Percentiles rank a stretch among this genome's conserved stretches.
Evolutionary conservation across 768 basidiomycete species (phyloP).

Genomic region (Suillus plorans): DNA sequence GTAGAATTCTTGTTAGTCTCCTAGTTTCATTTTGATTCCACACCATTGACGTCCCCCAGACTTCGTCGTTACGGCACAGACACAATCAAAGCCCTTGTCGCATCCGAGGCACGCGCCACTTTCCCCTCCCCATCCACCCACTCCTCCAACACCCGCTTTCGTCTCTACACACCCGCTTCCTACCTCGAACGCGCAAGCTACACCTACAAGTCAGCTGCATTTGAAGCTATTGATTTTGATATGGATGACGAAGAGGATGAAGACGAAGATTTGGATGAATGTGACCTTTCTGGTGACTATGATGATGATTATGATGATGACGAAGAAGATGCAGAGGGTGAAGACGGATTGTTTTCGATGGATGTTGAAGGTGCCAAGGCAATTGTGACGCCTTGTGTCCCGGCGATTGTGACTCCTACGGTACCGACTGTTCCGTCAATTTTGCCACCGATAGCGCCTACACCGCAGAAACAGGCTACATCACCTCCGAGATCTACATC

Average conservation of each 20-base stretch:
- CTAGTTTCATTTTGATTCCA: slow-evolving; percentile 9
- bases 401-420: neutral
- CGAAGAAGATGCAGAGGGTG: slow-evolving; percentile 15
- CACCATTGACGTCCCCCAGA: slow-evolving; percentile 11
- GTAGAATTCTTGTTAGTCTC: slow-evolving; percentile 32
- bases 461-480: neutral
- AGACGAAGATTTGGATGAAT: slow-evolving; percentile 31
- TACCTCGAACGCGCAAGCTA: slow-evolving; percentile 21
- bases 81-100: slow-evolving; percentile 33
- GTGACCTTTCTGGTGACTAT: slow-evolving; percentile 18
- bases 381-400: neutral
- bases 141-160: slow-evolving; percentile 19
- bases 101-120: slow-evolving; percentile 24
- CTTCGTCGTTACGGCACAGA: slow-evolving; percentile 32
- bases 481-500: neutral
- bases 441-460: neutral
- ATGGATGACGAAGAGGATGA: slow-evolving; percentile 30
- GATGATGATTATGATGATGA: slow-evolving; percentile 18
- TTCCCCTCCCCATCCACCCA: neutral
- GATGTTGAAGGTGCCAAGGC: neutral
- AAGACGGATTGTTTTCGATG: neutral
- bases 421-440: neutral
- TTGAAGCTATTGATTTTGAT: slow-evolving; percentile 27
- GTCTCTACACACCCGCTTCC: slow-evolving; percentile 29
- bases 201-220: slow-evolving; percentile 26